phyloP scores from a whole-genome alignment of 2,329 filamentous ascomycete species.

The Talaromyces islandicus region DNA sequence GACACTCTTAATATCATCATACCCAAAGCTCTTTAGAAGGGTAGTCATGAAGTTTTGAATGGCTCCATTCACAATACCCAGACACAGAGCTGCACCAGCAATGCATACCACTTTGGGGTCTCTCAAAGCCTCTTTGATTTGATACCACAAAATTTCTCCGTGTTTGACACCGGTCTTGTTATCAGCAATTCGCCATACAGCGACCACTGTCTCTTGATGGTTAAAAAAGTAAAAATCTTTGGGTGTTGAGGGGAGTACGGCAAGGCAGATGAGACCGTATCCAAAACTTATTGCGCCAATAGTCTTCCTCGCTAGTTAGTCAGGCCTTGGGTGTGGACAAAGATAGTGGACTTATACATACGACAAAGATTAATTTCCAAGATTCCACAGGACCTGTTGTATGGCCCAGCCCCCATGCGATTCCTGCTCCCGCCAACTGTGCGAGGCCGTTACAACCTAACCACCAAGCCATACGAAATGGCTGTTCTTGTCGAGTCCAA shows the following conservation, averaged over 20 bases:
- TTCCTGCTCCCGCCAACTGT: constrained; percentile 16
- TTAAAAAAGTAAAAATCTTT: constrained; percentile 33
- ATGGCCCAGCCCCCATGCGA: constrained; percentile 19
- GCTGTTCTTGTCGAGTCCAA: constrained; percentile 18
- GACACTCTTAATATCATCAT: constrained; percentile 21
- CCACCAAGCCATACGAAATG: constrained; percentile 17
- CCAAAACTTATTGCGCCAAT: constrained; percentile 42
- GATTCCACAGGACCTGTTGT: not conserved
- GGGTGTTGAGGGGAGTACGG: constrained; percentile 33
- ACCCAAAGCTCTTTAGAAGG: constrained; percentile 34
- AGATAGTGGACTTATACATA: not conserved
- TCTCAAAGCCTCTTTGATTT: constrained; percentile 27
- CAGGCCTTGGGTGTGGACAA: not conserved
- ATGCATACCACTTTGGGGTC: constrained; percentile 28
- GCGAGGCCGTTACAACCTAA: constrained; percentile 17
- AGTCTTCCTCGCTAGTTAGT: constrained; percentile 12
- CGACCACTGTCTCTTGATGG: constrained; percentile 33
- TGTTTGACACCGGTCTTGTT: constrained; percentile 28
- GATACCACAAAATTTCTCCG: constrained; percentile 17
- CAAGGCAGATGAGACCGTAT: constrained; percentile 27
- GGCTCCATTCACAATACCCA: constrained; percentile 40
- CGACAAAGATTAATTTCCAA: constrained; percentile 38
- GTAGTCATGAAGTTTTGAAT: constrained; percentile 38
- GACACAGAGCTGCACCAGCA: constrained; percentile 28
- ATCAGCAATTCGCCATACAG: constrained; percentile 32